Percentiles rank a stretch among this genome's conserved stretches.
phyloP scores from a whole-genome alignment of 2,329 filamentous ascomycete genomes.

The Penicillium sp. region DNA sequence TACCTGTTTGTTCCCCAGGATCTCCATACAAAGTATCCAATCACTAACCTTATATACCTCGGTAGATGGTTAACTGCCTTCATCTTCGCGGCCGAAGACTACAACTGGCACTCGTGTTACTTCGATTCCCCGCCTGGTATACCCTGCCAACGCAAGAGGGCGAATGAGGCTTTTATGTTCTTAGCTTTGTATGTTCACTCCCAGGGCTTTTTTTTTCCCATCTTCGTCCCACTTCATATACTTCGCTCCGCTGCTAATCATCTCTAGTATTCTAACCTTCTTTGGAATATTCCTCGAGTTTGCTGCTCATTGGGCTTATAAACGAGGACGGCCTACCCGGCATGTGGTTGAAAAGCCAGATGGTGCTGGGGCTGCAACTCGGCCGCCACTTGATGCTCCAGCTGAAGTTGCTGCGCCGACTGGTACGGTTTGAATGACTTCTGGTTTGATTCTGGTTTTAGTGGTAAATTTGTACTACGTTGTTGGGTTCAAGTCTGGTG shows the following conservation, averaged over 20 bases:
- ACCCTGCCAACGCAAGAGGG: conserved; percentile 40
- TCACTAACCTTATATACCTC: not conserved
- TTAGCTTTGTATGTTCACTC: conserved; percentile 43
- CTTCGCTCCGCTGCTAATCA: not conserved
- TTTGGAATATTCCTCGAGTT: conserved; percentile 41
- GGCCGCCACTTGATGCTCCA: conserved; percentile 20
- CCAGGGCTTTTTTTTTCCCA: not conserved
- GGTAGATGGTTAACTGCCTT: conserved; percentile 50
- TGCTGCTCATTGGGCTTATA: conserved; percentile 35
- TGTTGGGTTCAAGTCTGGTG: not conserved
- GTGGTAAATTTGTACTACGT: not conserved
- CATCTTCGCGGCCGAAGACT: conserved; percentile 51
- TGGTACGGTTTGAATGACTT: not conserved
- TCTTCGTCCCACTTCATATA: not conserved
- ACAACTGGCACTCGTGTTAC: conserved; percentile 35
- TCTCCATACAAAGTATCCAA: not conserved
- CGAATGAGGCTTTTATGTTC: conserved; percentile 48
- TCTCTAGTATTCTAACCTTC: conserved; percentile 43
- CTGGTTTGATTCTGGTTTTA: not conserved
- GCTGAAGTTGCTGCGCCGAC: not conserved
- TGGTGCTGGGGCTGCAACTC: not conserved
- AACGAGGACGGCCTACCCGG: conserved; percentile 18
- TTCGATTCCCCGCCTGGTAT: conserved; percentile 33
- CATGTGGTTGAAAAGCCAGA: conserved; percentile 27
- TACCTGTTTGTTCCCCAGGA: conserved; percentile 39